phyloP scores from a whole-genome alignment of 2,329 filamentous ascomycete species.

The Exophiala lecanii-corni region DNA sequence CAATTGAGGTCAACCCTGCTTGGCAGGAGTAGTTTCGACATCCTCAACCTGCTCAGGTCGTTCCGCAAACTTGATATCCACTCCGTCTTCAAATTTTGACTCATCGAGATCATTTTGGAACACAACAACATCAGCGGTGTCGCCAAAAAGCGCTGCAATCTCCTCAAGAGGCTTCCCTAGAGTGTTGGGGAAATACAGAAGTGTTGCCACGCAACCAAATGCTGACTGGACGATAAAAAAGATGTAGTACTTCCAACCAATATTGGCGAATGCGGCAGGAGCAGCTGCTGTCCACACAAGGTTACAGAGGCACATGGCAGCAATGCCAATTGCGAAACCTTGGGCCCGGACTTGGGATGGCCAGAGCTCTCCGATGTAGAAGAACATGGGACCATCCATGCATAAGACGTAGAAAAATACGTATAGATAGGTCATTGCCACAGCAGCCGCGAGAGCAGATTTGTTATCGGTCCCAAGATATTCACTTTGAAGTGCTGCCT shows the following conservation, averaged over 20 bases:
- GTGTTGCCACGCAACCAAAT: background rate
- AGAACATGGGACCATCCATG: conserved; percentile 22
- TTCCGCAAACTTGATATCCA: too few relatives aligned
- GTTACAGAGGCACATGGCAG: conserved; percentile 13
- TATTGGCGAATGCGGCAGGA: conserved; percentile 25
- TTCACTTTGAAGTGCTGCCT: conserved; percentile 5
- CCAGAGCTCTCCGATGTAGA: conserved; percentile 26
- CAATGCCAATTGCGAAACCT: conserved; percentile 20
- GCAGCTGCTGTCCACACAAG: conserved; percentile 19
- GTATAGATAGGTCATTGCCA: conserved; percentile 20
- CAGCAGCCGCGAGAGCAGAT: conserved; percentile 6
- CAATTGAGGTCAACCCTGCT: too few relatives aligned
- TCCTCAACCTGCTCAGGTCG: too few relatives aligned
- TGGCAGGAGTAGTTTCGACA: too few relatives aligned
- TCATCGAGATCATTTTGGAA: background rate
- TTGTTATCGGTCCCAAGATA: conserved; percentile 6
- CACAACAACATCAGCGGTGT: conserved; percentile 1
- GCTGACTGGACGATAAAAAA: conserved; percentile 7
- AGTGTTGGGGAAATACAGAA: conserved; percentile 3
- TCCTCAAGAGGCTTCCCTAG: conserved; percentile 7
- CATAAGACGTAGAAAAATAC: conserved; percentile 7
- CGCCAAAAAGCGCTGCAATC: conserved; percentile 8
- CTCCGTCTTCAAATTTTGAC: too few relatives aligned
- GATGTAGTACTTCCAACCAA: conserved; percentile 11
- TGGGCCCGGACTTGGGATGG: conserved; percentile 23